These are phyloP conservation scores for Saccharomyces uvarum DNA, from an alignment of 1,139 yeast genomes.

Conservation along the genomic window DNA sequence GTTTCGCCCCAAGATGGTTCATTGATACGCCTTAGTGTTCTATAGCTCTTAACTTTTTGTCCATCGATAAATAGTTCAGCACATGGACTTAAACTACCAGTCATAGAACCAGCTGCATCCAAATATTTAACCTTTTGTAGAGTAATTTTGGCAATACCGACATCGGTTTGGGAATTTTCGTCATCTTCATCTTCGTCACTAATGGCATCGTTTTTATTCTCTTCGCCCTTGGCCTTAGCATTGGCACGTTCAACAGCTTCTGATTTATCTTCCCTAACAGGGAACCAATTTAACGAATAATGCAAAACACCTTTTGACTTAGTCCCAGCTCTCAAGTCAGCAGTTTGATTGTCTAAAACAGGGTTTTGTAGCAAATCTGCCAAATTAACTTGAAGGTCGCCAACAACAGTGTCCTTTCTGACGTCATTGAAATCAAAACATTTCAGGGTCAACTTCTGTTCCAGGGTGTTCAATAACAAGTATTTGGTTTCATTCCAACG, in stretches of 20 bases:
- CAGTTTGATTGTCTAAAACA: constrained; percentile 19
- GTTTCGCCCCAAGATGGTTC: constrained; percentile 66
- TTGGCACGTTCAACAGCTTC: constrained; percentile 6
- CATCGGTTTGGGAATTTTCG: constrained; percentile 41
- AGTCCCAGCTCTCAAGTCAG: constrained; percentile 42
- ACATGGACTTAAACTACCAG: constrained; percentile 66
- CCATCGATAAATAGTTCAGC: constrained; percentile 58
- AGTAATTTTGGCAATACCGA: constrained; percentile 64
- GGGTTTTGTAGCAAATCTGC: constrained; percentile 53
- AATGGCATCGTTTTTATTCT: constrained; percentile 8
- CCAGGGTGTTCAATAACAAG: constrained; percentile 50
- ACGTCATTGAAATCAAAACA: constrained; percentile 49
- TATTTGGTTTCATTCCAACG: constrained; percentile 59
- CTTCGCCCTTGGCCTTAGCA: constrained; percentile 3
- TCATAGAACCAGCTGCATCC: constrained; percentile 53
- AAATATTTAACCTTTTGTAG: constrained; percentile 67
- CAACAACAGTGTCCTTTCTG: constrained; percentile 50
- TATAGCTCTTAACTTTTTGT: constrained; percentile 45
- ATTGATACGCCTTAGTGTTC: constrained; percentile 57
- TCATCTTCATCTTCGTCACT: constrained; percentile 20
- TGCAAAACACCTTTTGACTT: constrained; percentile 52
- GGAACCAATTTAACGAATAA: constrained; percentile 59
- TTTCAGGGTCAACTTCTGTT: constrained; percentile 49
- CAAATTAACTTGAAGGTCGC: constrained; percentile 49
- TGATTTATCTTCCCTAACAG: constrained; percentile 35